Percentiles rank a stretch among this genome's conserved stretches.
These are phyloP conservation scores for Anthracocystis walkeri DNA, from an alignment of 1,284 basidiomycete species.

Conservation along the genomic window DNA sequence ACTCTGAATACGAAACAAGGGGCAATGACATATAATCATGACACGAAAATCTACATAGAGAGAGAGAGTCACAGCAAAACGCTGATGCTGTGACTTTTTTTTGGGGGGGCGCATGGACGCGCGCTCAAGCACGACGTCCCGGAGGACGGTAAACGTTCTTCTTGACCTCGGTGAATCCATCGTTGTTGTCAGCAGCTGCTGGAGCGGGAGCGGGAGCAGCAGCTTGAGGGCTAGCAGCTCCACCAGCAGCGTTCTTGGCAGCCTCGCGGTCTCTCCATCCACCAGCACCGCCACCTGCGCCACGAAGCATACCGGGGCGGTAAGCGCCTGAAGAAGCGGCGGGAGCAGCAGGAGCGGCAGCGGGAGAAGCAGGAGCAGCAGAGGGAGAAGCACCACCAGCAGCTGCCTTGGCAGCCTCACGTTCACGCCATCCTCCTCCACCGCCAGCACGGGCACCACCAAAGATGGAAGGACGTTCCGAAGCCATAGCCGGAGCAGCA, in stretches of 20 bases:
- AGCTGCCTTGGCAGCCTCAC: conserved; percentile 30
- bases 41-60: background rate
- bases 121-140: conserved; percentile 27
- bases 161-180: conserved; percentile 58
- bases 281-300: conserved; percentile 18
- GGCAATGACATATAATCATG: background rate
- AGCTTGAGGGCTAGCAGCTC: background rate
- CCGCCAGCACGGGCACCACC: conserved; percentile 33
- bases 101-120: background rate
- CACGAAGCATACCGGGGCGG: conserved; percentile 47
- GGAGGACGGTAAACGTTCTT: conserved; percentile 49
- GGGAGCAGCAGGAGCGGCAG: conserved; percentile 10
- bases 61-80: conserved; percentile 8
- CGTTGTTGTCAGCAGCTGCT: conserved; percentile 34
- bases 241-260: conserved; percentile 43
- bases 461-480: conserved; percentile 42
- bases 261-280: conserved; percentile 52
- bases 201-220: conserved; percentile 21
- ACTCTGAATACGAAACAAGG: background rate
- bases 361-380: conserved; percentile 13
- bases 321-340: conserved; percentile 32
- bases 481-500: conserved; percentile 22
- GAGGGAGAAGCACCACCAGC: conserved; percentile 18
- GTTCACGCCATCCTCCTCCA: conserved; percentile 36
- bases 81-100: conserved; percentile 3